phyloP scores from a whole-genome alignment of 805 yeast genomes.

The Middelhovenomyces tepae region DNA sequence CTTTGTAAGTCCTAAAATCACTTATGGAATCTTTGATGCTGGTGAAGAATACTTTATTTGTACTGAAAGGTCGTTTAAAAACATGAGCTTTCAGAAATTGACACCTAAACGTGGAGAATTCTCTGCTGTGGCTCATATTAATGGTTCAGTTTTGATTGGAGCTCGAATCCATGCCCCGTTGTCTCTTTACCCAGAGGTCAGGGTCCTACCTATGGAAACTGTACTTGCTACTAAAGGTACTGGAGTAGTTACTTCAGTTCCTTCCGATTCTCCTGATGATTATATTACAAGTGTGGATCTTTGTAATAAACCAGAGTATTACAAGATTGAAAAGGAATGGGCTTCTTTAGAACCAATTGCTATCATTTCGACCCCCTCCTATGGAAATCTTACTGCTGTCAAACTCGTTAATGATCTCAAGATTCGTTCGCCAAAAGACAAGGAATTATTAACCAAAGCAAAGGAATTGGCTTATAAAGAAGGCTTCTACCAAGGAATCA shows the following conservation, averaged over 20 bases:
- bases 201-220: slow-evolving; percentile 96
- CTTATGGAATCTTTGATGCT: slow-evolving; percentile 84
- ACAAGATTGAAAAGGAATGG: slow-evolving; percentile 81
- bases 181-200: slow-evolving; percentile 56
- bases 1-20: slow-evolving; percentile 91
- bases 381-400: slow-evolving; percentile 86
- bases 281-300: slow-evolving; percentile 78
- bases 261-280: slow-evolving; percentile 98
- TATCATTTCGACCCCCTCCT: slow-evolving; percentile 69
- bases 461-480: slow-evolving; percentile 94
- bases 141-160: slow-evolving; percentile 74
- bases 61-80: slow-evolving; percentile 92
- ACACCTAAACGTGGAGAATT: slow-evolving; percentile 83
- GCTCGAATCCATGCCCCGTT: slow-evolving; percentile 81
- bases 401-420: slow-evolving; percentile 74
- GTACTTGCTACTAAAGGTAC: slow-evolving; percentile 94
- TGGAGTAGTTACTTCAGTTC: slow-evolving; percentile 98
- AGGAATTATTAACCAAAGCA: slow-evolving; percentile 78
- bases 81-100: slow-evolving; percentile 91
- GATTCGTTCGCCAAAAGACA: slow-evolving; percentile 90
- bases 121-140: slow-evolving; percentile 47
- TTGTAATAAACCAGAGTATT: slow-evolving; percentile 82
- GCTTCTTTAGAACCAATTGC: slow-evolving; percentile 64
- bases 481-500: slow-evolving; percentile 84
- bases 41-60: slow-evolving; percentile 72